Conservation (phyloP, 441 rosid genomes). For the Aleurites moluccanus region DNA sequence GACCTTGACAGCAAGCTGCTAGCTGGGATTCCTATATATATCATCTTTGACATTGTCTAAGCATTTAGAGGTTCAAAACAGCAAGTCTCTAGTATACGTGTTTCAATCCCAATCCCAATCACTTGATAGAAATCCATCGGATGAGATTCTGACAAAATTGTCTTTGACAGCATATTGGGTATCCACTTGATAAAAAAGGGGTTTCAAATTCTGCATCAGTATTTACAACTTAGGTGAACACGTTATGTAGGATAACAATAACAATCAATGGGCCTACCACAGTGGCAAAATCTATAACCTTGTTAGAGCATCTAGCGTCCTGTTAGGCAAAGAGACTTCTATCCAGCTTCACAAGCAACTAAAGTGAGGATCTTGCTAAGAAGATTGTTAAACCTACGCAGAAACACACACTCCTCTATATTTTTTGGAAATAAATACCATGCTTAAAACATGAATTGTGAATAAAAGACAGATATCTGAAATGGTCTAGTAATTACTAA, state of each 20-base stretch:
- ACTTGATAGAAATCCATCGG: neutral
- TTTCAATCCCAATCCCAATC: neutral
- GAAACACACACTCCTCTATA: neutral
- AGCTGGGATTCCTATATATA: neutral
- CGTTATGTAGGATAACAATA: neutral
- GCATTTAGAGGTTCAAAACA: neutral
- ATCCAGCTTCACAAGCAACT: neutral
- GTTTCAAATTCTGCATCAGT: neutral
- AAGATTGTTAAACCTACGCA: neutral
- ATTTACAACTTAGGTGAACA: conserved; percentile 5
- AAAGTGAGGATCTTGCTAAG: neutral
- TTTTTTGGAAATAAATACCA: neutral
- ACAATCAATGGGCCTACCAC: neutral
- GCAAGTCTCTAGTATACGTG: neutral
- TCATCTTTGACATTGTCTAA: neutral
- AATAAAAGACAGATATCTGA: neutral
- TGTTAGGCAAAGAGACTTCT: neutral
- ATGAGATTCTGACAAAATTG: neutral
- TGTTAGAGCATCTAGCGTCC: neutral
- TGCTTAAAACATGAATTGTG: neutral
- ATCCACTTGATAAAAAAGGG: too few species aligned
- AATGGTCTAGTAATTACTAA: neutral
- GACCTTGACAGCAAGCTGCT: neutral
- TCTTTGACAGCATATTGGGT: neutral
- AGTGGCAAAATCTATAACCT: neutral